A percentile compares a stretch with the other conserved stretches of the same genome.
phyloP scores from a whole-genome alignment of 495 filamentous ascomycete species.

The Podospora appendiculata region DNA sequence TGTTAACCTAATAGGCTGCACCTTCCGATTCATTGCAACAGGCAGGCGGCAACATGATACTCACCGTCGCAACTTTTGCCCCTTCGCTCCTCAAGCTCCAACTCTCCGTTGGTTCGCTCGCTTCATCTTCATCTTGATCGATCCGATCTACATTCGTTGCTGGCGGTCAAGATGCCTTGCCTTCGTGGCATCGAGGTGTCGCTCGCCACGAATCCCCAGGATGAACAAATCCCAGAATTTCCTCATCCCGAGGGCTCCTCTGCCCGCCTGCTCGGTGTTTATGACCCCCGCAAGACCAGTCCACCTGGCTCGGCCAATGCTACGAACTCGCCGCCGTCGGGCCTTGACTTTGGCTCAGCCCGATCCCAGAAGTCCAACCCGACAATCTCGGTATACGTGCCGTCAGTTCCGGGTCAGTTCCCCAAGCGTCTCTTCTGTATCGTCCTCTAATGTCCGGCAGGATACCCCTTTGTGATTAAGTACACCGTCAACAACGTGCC shows the following conservation, averaged over 20 bases:
- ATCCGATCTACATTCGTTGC: background rate
- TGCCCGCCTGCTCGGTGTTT: constrained; percentile 18
- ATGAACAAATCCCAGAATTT: constrained; percentile 35
- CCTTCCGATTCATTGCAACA: too few relatives aligned
- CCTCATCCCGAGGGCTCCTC: constrained; percentile 44
- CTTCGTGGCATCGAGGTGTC: constrained; percentile 39
- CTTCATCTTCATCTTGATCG: background rate
- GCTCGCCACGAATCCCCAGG: constrained; percentile 22
- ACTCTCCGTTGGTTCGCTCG: background rate
- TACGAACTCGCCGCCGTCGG: background rate
- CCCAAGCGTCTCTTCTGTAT: background rate
- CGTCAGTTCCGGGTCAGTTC: constrained; percentile 36
- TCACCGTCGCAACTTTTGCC: too few relatives aligned
- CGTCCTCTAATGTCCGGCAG: constrained; percentile 17
- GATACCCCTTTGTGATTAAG: constrained; percentile 36
- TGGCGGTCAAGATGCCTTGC: constrained; percentile 32
- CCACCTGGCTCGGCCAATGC: background rate
- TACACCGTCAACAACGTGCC: constrained; percentile 27
- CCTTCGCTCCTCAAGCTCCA: too few relatives aligned
- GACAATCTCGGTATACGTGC: constrained; percentile 40
- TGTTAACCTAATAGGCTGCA: too few relatives aligned
- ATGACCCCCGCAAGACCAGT: constrained; percentile 1
- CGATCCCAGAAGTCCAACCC: constrained; percentile 28
- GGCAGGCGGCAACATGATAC: too few relatives aligned
- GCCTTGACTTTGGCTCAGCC: constrained; percentile 1